Conservation (phyloP, 164 flowering plant species). For the Buxus sempervirens region DNA sequence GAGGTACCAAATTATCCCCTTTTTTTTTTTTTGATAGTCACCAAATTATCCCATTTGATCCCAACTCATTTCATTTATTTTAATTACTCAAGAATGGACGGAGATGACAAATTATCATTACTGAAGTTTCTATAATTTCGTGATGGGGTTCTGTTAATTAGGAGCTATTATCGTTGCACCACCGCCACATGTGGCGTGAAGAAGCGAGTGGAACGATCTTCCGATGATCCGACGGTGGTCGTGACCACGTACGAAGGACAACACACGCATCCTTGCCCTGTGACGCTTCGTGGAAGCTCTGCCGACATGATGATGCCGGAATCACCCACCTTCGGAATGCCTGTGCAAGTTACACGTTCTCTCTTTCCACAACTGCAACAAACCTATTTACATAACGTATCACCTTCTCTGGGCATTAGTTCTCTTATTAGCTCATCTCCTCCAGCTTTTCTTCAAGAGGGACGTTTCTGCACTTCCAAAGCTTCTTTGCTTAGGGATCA, state of each 20-base stretch:
- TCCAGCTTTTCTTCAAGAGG: slow-evolving; percentile 22
- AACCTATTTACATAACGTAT: slow-evolving; percentile 26
- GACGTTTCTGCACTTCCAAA: slow-evolving; percentile 20
- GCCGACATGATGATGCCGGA: slow-evolving; percentile 20
- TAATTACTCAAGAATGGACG: neutral
- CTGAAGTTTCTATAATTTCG: neutral
- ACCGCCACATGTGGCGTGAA: slow-evolving; percentile 74
- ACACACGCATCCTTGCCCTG: slow-evolving; percentile 73
- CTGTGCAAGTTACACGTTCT: slow-evolving; percentile 15
- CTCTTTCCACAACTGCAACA: slow-evolving; percentile 27
- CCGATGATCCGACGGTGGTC: slow-evolving; percentile 65
- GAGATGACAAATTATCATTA: no score
- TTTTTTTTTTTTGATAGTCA: no score
- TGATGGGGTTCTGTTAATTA: slow-evolving; percentile 19
- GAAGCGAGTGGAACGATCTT: slow-evolving; percentile 85
- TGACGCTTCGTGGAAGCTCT: slow-evolving; percentile 50
- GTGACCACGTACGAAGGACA: slow-evolving; percentile 91
- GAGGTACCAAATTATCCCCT: slow-evolving; percentile 43
- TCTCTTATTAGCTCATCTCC: neutral
- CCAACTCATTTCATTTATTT: no score
- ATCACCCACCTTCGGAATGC: slow-evolving; percentile 11
- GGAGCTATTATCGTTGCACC: slow-evolving; percentile 97
- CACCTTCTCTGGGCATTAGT: slow-evolving; percentile 23
- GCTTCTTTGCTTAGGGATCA: slow-evolving; percentile 44
- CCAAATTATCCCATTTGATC: neutral